Evolutionary conservation across 2,329 filamentous ascomycete genomes (phyloP).

Genomic region (Elsinoe ampelina): DNA sequence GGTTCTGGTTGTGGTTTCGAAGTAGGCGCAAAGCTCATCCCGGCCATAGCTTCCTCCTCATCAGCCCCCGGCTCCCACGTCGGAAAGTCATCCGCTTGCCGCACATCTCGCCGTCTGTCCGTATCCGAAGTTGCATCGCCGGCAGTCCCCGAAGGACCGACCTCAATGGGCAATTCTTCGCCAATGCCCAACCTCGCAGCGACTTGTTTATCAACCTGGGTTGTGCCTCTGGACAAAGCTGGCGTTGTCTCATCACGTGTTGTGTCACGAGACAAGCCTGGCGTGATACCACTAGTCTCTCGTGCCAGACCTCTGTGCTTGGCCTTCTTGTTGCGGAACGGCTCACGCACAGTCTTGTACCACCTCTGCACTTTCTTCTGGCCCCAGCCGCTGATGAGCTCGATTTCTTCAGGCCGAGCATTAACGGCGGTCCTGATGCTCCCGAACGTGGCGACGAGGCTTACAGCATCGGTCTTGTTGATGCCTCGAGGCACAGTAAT

Average conservation of each 20-base stretch:
- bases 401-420: constrained; percentile 75
- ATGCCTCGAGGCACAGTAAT: constrained; percentile 81
- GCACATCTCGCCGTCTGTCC: constrained; percentile 28
- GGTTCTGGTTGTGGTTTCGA: constrained; percentile 5
- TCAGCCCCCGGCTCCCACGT: constrained; percentile 28
- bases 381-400: constrained; percentile 82
- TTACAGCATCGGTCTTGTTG: constrained; percentile 90
- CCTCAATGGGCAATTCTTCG: constrained; percentile 23
- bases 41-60: constrained; percentile 39
- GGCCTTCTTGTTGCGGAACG: constrained; percentile 67
- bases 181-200: constrained; percentile 25
- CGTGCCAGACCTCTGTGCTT: constrained; percentile 43
- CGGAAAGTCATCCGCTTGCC: constrained; percentile 22
- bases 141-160: constrained; percentile 17
- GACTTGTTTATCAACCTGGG: constrained; percentile 23
- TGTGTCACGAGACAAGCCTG: background rate
- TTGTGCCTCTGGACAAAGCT: constrained; percentile 22
- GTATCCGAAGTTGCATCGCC: constrained; percentile 23
- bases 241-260: constrained; percentile 12
- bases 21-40: constrained; percentile 12
- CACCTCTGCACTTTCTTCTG: constrained; percentile 88
- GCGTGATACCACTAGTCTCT: constrained; percentile 22
- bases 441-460: constrained; percentile 84
- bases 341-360: constrained; percentile 72
- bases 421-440: constrained; percentile 80